Percentiles rank a stretch among this genome's conserved stretches.
These are phyloP conservation scores for Lodderomyces margitis DNA, from an alignment of 1,139 yeast genomes.

Conservation along the genomic window DNA sequence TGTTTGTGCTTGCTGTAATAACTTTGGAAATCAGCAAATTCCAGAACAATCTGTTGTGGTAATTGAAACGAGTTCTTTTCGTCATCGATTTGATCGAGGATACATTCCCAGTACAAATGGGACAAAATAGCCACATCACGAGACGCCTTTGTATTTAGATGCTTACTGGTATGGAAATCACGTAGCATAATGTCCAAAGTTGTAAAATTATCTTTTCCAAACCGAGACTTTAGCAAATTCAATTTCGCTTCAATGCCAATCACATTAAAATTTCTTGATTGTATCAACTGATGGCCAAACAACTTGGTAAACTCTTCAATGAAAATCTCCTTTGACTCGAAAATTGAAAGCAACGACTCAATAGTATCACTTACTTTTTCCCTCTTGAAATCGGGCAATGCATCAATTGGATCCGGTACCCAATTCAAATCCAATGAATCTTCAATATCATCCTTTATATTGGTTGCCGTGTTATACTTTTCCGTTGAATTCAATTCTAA, in stretches of 20 bases:
- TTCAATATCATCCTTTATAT: constrained; percentile 20
- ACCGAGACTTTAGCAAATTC: constrained; percentile 57
- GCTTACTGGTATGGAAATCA: constrained; percentile 63
- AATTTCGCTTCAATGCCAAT: constrained; percentile 41
- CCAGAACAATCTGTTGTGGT: constrained; percentile 40
- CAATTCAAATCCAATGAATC: constrained; percentile 56
- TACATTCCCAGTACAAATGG: constrained; percentile 53
- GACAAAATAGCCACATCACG: constrained; percentile 28
- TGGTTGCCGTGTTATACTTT: constrained; percentile 7
- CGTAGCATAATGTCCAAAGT: constrained; percentile 82
- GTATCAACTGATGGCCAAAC: constrained; percentile 61
- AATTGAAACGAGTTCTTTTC: constrained; percentile 40
- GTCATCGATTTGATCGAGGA: constrained; percentile 26
- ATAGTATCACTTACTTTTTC: constrained; percentile 66
- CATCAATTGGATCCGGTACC: constrained; percentile 93
- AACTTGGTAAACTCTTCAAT: constrained; percentile 67
- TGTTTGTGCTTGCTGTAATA: constrained; percentile 43
- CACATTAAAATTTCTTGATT: constrained; percentile 45
- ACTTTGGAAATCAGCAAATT: constrained; percentile 43
- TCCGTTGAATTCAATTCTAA: constrained; percentile 39
- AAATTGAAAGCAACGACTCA: constrained; percentile 70
- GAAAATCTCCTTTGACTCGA: constrained; percentile 75
- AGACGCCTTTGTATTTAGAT: constrained; percentile 3
- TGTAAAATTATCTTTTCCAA: constrained; percentile 65
- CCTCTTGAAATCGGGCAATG: constrained; percentile 78